A percentile compares a stretch with the other conserved stretches of the same genome.
Conservation (phyloP, 257 asterid genomes). For the Cinchona pubescens region DNA sequence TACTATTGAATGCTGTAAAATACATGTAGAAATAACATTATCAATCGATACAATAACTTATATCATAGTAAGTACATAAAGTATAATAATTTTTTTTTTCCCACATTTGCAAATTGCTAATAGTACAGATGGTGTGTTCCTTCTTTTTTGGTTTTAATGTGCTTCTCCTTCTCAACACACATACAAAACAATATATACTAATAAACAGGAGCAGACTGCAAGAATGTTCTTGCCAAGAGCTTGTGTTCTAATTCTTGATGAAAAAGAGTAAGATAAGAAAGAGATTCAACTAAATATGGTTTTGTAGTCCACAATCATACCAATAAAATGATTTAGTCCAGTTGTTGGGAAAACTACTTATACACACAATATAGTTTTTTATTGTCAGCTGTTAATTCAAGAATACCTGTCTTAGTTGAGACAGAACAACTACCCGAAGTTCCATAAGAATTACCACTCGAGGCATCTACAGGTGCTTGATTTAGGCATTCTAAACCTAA, state of each 20-base stretch:
- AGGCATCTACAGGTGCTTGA: conserved; percentile 97
- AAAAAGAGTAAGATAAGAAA: not conserved
- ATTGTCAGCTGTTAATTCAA: conserved; percentile 59
- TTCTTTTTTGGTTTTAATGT: not conserved
- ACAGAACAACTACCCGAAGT: conserved; percentile 73
- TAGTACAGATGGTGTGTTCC: too few relatives aligned
- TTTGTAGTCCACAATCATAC: not conserved
- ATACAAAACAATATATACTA: not conserved
- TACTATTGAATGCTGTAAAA: too few relatives aligned
- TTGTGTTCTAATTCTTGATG: not conserved
- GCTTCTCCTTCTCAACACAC: not conserved
- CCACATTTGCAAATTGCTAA: too few relatives aligned
- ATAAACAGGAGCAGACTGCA: not conserved
- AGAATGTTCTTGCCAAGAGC: not conserved
- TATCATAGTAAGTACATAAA: too few relatives aligned
- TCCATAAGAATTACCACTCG: conserved; percentile 74
- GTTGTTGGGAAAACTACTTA: not conserved
- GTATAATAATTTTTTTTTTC: too few relatives aligned
- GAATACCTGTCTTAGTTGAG: conserved; percentile 57
- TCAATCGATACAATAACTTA: too few relatives aligned
- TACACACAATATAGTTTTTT: not conserved
- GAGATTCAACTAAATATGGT: not conserved
- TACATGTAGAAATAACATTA: too few relatives aligned
- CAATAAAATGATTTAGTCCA: not conserved
- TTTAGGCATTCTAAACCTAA: conserved; percentile 71